A percentile compares a stretch with the other conserved stretches of the same genome.
Conservation (phyloP, 257 asterid genomes). For the Petrea volubilis region DNA sequence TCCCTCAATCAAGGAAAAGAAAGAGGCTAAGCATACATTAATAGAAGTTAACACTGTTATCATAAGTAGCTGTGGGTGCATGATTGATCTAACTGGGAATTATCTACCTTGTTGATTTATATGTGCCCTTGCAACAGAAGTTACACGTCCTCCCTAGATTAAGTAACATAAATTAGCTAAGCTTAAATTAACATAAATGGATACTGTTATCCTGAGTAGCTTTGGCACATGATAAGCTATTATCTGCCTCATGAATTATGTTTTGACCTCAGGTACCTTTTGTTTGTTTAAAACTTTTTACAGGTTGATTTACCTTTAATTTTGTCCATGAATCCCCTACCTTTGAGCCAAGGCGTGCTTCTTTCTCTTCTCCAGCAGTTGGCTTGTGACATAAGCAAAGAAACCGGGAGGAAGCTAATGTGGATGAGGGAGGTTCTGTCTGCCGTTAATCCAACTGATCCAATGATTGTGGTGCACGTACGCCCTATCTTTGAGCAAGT, state of each 20-base stretch:
- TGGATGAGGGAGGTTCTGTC: conserved; percentile 90
- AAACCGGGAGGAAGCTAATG: conserved; percentile 58
- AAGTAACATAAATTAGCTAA: neutral
- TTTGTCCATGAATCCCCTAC: conserved; percentile 67
- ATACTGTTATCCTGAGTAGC: neutral
- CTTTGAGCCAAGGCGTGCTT: conserved; percentile 95
- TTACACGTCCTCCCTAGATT: neutral
- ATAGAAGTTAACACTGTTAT: too few species aligned
- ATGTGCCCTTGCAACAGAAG: neutral
- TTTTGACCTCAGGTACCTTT: neutral
- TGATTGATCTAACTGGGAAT: too few species aligned
- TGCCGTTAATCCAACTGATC: conserved; percentile 78
- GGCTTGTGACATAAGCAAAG: conserved; percentile 77
- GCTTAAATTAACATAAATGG: neutral
- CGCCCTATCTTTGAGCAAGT: conserved; percentile 98
- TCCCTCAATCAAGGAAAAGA: too few species aligned
- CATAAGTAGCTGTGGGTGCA: too few species aligned
- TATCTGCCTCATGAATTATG: too few species aligned
- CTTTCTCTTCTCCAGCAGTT: conserved; percentile 90
- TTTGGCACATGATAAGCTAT: neutral
- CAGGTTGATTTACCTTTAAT: conserved; percentile 83
- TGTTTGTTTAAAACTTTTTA: neutral
- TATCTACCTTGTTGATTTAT: too few species aligned
- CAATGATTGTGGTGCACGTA: conserved; percentile 70
- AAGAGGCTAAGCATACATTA: too few species aligned